Conservation (phyloP, 495 filamentous ascomycete species). For the Evansstolkia leycettana region DNA sequence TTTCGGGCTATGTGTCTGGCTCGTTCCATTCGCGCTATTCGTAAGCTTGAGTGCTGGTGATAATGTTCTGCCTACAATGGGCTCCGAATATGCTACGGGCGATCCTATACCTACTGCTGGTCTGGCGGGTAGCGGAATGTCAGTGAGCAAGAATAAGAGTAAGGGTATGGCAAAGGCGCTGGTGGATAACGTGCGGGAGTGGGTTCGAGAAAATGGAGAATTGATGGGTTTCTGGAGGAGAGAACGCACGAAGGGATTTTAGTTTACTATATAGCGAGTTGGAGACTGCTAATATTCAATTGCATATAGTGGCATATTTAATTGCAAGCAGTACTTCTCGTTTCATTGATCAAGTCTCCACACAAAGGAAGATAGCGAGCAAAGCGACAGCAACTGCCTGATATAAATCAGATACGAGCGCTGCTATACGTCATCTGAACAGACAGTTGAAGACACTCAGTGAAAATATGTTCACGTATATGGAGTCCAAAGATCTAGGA, state of each 20-base stretch:
- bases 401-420: too few species aligned
- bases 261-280: too few species aligned
- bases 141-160: constrained; percentile 41
- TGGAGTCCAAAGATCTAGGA: too few species aligned
- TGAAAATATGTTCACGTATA: too few species aligned
- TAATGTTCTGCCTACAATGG: constrained; percentile 86
- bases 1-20: constrained; percentile 93
- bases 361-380: too few species aligned
- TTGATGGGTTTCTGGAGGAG: constrained; percentile 57
- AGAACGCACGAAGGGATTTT: constrained; percentile 36
- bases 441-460: too few species aligned
- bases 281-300: too few species aligned
- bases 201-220: constrained; percentile 59
- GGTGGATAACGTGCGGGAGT: constrained; percentile 64
- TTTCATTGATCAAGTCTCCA: too few species aligned
- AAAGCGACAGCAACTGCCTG: too few species aligned
- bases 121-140: constrained; percentile 18
- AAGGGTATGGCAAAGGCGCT: constrained; percentile 85
- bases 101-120: constrained; percentile 35
- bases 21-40: constrained; percentile 91
- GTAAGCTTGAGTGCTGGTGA: constrained; percentile 87
- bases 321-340: too few species aligned
- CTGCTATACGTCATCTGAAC: too few species aligned
- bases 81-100: constrained; percentile 51
- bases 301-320: too few species aligned